Evolutionary conservation across 2,329 filamentous ascomycete genomes (phyloP), one percentile per base, ranked within the genome.

Genomic region (Penicillium sp.): DNA sequence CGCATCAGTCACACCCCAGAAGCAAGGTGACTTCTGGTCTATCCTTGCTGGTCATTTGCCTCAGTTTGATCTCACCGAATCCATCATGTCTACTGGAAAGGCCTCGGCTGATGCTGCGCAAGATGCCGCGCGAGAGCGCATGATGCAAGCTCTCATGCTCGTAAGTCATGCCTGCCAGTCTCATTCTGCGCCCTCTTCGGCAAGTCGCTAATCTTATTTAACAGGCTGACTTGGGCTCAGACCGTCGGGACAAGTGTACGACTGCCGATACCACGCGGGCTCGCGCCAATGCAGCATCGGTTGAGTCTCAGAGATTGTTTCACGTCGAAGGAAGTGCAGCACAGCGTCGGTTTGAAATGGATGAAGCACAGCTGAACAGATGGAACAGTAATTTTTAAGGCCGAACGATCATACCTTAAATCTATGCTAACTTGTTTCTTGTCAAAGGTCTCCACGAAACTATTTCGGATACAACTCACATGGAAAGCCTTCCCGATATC

Each of bases 401-500:
- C 8, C 3, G 32, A 21, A 9, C 22, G n/a, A 5, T 38, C 16
- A 4, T 38, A 8, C 6, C 16, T 38, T 38, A 13, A 22, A 22
- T 13, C 32, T 5, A 29, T 54, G 31, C 31, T 66, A 52, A 66
- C 24, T 4, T n/a, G 10, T 34, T 5, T 18, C 39, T 18, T n/a
- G 6, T n/a, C 54, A 77, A 27, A 27, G 74, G 63, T 36, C 59
- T 72, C 4, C 62, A 68, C 43, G 58, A 68, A 43, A 57, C 59
- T 13, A 57, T 75, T 13, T 53, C 62, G 4, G 69, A 72, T 36
- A 69, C 69, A 9, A 61, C 57, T 18, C 63, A 67, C 4, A 27
- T 67, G 1, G 70, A 75, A 40, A 46, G 67, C 11, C 55, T 76
- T 8, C 62, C 70, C 43, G 58, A 63, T 14, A 52, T 77, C 4